Evolutionary conservation across 2,329 filamentous ascomycete species (phyloP).

Genomic region (Exophiala dermatitidis): DNA sequence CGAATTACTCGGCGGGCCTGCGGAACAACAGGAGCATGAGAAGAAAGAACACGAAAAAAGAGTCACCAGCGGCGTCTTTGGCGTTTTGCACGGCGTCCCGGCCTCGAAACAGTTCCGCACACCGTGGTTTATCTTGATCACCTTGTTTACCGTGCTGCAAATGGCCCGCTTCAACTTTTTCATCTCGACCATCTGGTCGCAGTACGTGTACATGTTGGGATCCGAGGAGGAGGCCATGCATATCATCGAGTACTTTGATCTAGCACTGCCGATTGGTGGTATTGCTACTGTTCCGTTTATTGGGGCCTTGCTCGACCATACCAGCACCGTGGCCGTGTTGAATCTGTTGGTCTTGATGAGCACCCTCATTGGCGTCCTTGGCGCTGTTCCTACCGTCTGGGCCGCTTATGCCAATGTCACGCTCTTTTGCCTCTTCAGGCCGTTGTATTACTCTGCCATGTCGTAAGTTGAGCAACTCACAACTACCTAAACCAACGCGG

Average conservation of each 20-base stretch:
- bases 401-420: conserved; percentile 67
- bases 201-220: conserved; percentile 71
- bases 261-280: conserved; percentile 72
- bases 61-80: conserved; percentile 70
- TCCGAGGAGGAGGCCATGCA: conserved; percentile 54
- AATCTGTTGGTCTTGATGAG: conserved; percentile 62
- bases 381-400: conserved; percentile 63
- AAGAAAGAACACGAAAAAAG: conserved; percentile 60
- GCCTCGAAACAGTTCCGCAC: conserved; percentile 65
- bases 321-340: conserved; percentile 65
- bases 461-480: conserved; percentile 43
- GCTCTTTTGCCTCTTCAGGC: conserved; percentile 80
- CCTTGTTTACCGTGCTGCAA: conserved; percentile 65
- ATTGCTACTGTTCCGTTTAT: conserved; percentile 79
- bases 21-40: conserved; percentile 53
- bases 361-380: conserved; percentile 67
- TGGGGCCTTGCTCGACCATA: conserved; percentile 68
- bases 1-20: conserved; percentile 59
- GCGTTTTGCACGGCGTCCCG: conserved; percentile 66
- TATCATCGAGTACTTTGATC: conserved; percentile 79
- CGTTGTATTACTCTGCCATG: conserved; percentile 85
- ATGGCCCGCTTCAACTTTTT: conserved; percentile 83
- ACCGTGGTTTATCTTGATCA: conserved; percentile 78
- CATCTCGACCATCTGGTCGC: conserved; percentile 70
- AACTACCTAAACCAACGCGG: too few species aligned